Evolutionary conservation across 1,139 yeast genomes (phyloP), one percentile per base, ranked within the genome.

Genomic region (Scheffersomyces quercinus): DNA sequence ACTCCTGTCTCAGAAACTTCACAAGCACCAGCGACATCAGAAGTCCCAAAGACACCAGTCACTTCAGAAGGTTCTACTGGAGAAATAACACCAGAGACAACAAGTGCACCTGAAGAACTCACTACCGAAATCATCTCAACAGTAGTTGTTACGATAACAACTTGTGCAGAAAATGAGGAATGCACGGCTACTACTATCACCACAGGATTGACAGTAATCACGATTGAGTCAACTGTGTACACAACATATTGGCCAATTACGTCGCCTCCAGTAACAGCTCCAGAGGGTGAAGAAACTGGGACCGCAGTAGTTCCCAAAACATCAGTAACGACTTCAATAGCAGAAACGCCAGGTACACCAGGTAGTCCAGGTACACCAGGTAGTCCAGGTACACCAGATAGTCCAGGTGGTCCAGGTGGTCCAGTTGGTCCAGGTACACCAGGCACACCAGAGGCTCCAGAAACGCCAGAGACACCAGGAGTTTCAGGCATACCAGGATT

Each of bases 61-160:
- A n/a, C 12, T 9, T 12, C 30, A 29, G 30, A 11, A 29, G 30
- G 10, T 6, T 12, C 31, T 20, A 20, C 8, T 20, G 26, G 8
- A 20, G 26, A 3, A 20, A 5, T 8, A 20, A 20, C 26, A 5
- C 26, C 26, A 20, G 8, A 20, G 7, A 20, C 26, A 8, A 2
- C 26, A 20, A 20, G 26, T 10, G n/a, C 5, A 14, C 20, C 35
- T 31, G 35, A 14, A 31, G 20, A 14, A 10, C 24, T 14, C n/a
- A 31, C 62, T n/a, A 59, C 62, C 43, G 26, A 20, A 20, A 20
- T 20, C 2, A 20, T 20, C 8, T 20, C 26, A 20, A 20, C 26
- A 20, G 26, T 20, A 20, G 43, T 58, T n/a, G 51, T 54, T 29
- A 51, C 56, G 35, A 53, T 59, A 24, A 59, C 65, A 43, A 14